phyloP scores from a whole-genome alignment of 768 basidiomycete species.

The Calocybe cyanea region DNA sequence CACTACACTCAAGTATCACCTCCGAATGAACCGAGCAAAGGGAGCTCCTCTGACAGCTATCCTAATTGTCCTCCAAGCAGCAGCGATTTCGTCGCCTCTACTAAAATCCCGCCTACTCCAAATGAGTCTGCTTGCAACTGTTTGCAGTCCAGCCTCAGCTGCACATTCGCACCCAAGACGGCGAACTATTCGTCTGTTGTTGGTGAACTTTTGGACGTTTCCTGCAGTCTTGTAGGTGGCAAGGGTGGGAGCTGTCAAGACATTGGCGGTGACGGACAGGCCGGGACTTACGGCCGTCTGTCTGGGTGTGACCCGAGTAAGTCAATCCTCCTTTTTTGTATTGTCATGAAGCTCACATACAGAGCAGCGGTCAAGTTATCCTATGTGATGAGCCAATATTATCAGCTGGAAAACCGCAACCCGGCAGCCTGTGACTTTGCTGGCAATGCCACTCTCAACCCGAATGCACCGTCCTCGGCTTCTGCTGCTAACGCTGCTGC shows the following conservation, averaged over 20 bases:
- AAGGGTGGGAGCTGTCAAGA: slow-evolving; percentile 58
- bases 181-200: slow-evolving; percentile 57
- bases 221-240: slow-evolving; percentile 72
- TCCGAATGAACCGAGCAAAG: slow-evolving; percentile 55
- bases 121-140: slow-evolving; percentile 79
- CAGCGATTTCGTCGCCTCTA: slow-evolving; percentile 59
- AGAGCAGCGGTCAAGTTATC: slow-evolving; percentile 69
- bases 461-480: slow-evolving; percentile 42
- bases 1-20: slow-evolving; percentile 57
- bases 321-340: slow-evolving; percentile 19
- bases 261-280: slow-evolving; percentile 69
- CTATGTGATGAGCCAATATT: slow-evolving; percentile 79
- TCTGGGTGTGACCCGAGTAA: slow-evolving; percentile 78
- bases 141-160: slow-evolving; percentile 62
- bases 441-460: slow-evolving; percentile 81
- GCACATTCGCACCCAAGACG: slow-evolving; percentile 65
- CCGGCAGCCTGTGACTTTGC: slow-evolving; percentile 69
- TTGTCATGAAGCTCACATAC: slow-evolving; percentile 8
- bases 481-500: slow-evolving; percentile 53
- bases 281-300: slow-evolving; percentile 73
- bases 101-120: slow-evolving; percentile 79
- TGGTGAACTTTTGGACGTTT: slow-evolving; percentile 60
- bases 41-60: slow-evolving; percentile 43
- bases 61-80: slow-evolving; percentile 64
- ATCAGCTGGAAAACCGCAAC: slow-evolving; percentile 56